A percentile compares a stretch with the other conserved stretches of the same genome.
These are phyloP conservation scores for Isoetes taiwanensis DNA, from an alignment of 75 land plant species.

Conservation along the genomic window DNA sequence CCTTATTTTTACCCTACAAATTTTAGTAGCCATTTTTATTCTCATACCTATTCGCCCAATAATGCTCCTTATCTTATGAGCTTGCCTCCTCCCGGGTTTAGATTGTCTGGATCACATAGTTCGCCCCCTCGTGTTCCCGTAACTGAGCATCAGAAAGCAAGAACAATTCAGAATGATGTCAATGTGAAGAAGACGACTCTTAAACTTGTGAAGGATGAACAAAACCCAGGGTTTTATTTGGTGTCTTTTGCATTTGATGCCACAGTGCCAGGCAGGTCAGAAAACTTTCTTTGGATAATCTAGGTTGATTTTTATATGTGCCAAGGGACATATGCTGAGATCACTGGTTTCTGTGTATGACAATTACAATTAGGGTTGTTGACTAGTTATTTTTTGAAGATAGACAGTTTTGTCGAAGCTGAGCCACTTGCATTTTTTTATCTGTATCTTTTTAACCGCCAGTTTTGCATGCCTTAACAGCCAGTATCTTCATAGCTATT, in stretches of 20 bases:
- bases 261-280: slow-evolving; percentile 68
- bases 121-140: slow-evolving; percentile 17
- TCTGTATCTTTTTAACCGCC: no score
- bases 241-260: slow-evolving; percentile 88
- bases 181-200: slow-evolving; percentile 75
- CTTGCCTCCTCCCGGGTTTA: no score
- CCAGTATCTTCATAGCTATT: no score
- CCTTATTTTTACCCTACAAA: slow-evolving; percentile 8
- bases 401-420: no score
- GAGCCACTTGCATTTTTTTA: no score
- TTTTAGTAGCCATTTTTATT: slow-evolving; percentile 9
- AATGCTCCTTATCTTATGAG: slow-evolving; percentile 31
- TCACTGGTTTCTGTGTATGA: no score
- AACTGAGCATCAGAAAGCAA: slow-evolving; percentile 80
- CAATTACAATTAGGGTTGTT: no score
- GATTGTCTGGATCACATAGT: neutral
- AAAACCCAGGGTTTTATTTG: slow-evolving; percentile 50
- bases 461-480: no score
- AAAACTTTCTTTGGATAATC: neutral
- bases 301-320: no score
- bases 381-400: no score
- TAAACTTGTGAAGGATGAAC: slow-evolving; percentile 61
- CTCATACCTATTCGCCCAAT: slow-evolving; percentile 10
- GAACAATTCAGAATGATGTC: slow-evolving; percentile 79
- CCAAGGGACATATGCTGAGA: no score